A percentile compares a stretch with the other conserved stretches of the same genome.
Conservation (phyloP, 2,329 filamentous ascomycete genomes). For the Aspergillus sp. region DNA sequence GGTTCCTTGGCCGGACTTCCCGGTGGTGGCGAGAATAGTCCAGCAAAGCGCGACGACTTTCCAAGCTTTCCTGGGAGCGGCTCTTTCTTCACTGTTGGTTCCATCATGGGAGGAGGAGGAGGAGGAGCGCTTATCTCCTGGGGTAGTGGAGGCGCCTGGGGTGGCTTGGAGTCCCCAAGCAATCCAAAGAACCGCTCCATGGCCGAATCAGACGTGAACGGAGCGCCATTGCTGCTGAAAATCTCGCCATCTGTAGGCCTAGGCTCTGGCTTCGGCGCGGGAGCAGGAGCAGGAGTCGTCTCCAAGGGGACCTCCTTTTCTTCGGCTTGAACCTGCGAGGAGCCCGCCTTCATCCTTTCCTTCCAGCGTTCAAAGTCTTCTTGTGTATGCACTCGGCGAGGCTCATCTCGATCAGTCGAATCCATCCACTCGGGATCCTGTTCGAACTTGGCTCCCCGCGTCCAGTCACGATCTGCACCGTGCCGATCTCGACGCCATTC, state of each 20-base stretch:
- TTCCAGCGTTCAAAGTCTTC: constrained; percentile 96
- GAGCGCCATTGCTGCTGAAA: constrained; percentile 57
- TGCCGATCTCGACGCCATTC: constrained; percentile 61
- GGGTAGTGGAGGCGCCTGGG: constrained; percentile 37
- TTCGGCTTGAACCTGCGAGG: constrained; percentile 38
- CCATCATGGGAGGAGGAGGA: constrained; percentile 33
- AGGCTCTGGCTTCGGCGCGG: constrained; percentile 41
- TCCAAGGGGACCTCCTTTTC: constrained; percentile 46
- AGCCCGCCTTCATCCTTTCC: constrained; percentile 78
- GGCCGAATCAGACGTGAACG: constrained; percentile 65
- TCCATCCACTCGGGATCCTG: constrained; percentile 93
- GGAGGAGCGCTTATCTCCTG: constrained; percentile 38
- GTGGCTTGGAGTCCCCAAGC: constrained; percentile 53
- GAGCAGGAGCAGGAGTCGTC: constrained; percentile 16
- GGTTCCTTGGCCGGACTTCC: constrained; percentile 54
- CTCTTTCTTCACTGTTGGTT: constrained; percentile 43
- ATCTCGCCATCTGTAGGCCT: constrained; percentile 52
- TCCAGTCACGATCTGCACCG: constrained; percentile 57
- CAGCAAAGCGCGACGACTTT: constrained; percentile 84
- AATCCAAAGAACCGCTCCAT: constrained; percentile 77
- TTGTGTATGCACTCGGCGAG: constrained; percentile 72
- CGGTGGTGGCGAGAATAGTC: constrained; percentile 67
- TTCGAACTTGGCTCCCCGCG: constrained; percentile 59
- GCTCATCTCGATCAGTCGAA: constrained; percentile 66
- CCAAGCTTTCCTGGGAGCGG: constrained; percentile 53